Percentiles rank a stretch among this genome's conserved stretches.
phyloP scores from a whole-genome alignment of 306 rosid species.

The Quercus robur region DNA sequence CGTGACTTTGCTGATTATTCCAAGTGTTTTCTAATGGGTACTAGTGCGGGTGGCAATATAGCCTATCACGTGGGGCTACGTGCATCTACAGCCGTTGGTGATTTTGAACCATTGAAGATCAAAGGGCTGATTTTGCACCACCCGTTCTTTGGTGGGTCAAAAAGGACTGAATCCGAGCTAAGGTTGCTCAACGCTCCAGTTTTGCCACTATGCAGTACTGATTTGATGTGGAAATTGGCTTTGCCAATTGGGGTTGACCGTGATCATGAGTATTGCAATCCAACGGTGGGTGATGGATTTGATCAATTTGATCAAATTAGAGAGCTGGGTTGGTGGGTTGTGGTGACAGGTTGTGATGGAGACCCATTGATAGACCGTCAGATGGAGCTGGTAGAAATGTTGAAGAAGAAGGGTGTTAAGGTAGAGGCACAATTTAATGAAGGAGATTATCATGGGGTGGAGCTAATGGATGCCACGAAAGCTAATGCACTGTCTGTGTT shows the following conservation, averaged over 20 bases:
- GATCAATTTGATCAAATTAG: constrained; percentile 5
- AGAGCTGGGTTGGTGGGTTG: constrained; percentile 21
- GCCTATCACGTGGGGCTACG: constrained; percentile 27
- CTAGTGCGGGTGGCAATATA: constrained; percentile 44
- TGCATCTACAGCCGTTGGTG: constrained; percentile 1
- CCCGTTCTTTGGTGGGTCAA: constrained; percentile 43
- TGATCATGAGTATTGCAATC: constrained; percentile 43
- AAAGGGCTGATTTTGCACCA: constrained; percentile 44
- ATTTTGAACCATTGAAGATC: constrained; percentile 24
- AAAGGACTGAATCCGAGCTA: constrained; percentile 37
- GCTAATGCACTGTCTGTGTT: constrained; percentile 12
- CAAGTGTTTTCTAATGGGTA: constrained; percentile 31
- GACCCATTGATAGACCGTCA: constrained; percentile 41
- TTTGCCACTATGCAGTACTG: constrained; percentile 22
- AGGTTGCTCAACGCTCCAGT: background rate
- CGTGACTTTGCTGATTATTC: constrained; percentile 22
- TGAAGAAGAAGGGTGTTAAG: constrained; percentile 19
- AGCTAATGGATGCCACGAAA: constrained; percentile 3
- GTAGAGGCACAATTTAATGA: constrained; percentile 5
- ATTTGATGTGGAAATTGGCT: constrained; percentile 37
- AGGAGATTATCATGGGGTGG: constrained; percentile 33
- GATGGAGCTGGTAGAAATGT: constrained; percentile 16
- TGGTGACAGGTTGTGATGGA: constrained; percentile 24
- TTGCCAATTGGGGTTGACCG: constrained; percentile 39
- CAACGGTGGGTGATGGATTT: constrained; percentile 2